phyloP scores from a whole-genome alignment of 140 eudicot genomes.

The Stevia rebaudiana region DNA sequence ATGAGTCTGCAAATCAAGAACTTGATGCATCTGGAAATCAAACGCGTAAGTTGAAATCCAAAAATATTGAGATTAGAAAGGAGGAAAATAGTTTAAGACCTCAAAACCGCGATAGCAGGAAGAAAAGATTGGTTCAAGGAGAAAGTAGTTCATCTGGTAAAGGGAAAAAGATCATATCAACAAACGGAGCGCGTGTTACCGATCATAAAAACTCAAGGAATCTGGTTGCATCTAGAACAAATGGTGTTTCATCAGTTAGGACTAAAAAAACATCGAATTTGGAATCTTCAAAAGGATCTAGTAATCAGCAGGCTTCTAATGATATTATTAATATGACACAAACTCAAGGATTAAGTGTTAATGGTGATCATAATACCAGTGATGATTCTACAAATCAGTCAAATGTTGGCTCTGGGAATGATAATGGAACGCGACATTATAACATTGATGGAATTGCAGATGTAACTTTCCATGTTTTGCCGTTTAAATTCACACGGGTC shows the following conservation, averaged over 20 bases:
- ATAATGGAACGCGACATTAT: constrained; percentile 37
- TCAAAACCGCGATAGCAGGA: constrained; percentile 38
- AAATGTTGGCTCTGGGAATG: constrained; percentile 38
- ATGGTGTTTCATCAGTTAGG: constrained; percentile 33
- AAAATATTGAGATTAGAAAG: constrained; percentile 19
- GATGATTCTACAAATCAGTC: constrained; percentile 39
- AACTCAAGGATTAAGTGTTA: constrained; percentile 30
- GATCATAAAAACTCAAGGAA: constrained; percentile 36
- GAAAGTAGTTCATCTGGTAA: constrained; percentile 62
- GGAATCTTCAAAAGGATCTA: constrained; percentile 28
- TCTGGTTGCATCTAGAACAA: constrained; percentile 30
- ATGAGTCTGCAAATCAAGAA: constrained; percentile 24
- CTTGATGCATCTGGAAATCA: constrained; percentile 13
- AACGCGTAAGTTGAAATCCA: constrained; percentile 25
- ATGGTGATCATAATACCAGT: constrained; percentile 27
- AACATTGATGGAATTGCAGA: constrained; percentile 70
- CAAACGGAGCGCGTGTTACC: constrained; percentile 32
- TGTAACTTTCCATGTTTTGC: constrained; percentile 38
- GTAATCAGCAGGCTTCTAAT: constrained; percentile 18
- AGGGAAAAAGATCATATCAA: constrained; percentile 42
- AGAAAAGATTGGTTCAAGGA: constrained; percentile 48
- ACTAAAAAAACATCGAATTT: constrained; percentile 33
- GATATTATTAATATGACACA: constrained; percentile 20
- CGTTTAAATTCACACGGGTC: not conserved
- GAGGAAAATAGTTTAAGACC: constrained; percentile 31